Percentiles rank a stretch among this genome's conserved stretches.
Evolutionary conservation across 129 eudicot genomes (phyloP).

Genomic region (Rutidosis leptorrhynchoides): DNA sequence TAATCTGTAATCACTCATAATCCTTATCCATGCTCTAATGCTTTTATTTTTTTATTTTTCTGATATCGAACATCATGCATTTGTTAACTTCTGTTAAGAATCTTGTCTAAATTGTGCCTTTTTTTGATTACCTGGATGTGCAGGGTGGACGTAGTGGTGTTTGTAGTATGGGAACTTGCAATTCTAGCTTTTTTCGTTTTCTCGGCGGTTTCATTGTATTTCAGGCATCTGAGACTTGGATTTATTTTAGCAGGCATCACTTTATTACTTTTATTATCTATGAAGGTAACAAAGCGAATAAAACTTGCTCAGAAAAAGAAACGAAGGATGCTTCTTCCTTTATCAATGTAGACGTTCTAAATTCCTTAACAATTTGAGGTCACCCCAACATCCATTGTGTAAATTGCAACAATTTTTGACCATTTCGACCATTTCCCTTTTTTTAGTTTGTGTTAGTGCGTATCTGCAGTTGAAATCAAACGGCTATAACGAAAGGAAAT

Average conservation of each 20-base stretch:
- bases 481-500: conserved; percentile 35
- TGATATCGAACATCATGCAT: background rate
- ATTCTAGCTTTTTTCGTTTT: conserved; percentile 69
- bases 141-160: conserved; percentile 96
- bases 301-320: conserved; percentile 75
- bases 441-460: conserved; percentile 30
- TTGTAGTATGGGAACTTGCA: conserved; percentile 88
- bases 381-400: conserved; percentile 28
- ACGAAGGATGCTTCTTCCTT: conserved; percentile 97
- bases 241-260: conserved; percentile 54
- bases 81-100: background rate
- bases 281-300: conserved; percentile 93
- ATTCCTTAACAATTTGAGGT: conserved; percentile 14
- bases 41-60: background rate
- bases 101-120: background rate
- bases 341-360: conserved; percentile 62
- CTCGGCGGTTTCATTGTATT: conserved; percentile 90
- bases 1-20: background rate
- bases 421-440: conserved; percentile 31
- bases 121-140: conserved; percentile 23
- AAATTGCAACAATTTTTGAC: conserved; percentile 47
- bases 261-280: conserved; percentile 72
- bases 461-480: conserved; percentile 33
- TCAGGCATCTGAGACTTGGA: conserved; percentile 72
- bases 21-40: background rate